Percentiles rank a stretch among this genome's conserved stretches.
Conservation (phyloP, 345 rosid genomes). For the Murraya koenigii region DNA sequence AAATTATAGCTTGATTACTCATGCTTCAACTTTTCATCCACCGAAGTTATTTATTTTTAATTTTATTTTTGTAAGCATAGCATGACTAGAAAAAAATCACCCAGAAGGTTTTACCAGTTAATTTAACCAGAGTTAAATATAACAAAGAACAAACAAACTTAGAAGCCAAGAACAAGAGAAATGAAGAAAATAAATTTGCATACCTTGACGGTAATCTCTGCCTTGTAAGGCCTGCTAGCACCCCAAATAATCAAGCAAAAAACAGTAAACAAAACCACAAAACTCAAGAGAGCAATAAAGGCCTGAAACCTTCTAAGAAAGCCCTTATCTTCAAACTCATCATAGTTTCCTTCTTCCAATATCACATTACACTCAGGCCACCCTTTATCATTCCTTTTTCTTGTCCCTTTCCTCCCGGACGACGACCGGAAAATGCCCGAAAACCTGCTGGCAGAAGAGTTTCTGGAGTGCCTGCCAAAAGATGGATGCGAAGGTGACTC, state of each 20-base stretch:
- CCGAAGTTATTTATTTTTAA: not conserved
- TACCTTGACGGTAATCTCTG: slow-evolving; percentile 66
- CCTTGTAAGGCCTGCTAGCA: slow-evolving; percentile 68
- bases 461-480: slow-evolving; percentile 75
- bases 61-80: too few species aligned
- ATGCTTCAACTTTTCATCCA: not conserved
- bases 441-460: slow-evolving; percentile 79
- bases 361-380: slow-evolving; percentile 78
- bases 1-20: not conserved
- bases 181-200: not conserved
- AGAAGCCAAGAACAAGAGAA: not conserved
- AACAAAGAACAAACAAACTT: not conserved
- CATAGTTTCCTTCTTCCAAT: slow-evolving; percentile 71
- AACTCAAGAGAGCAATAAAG: slow-evolving; percentile 49
- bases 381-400: slow-evolving; percentile 72
- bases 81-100: too few species aligned
- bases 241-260: slow-evolving; percentile 84
- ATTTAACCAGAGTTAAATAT: too few species aligned
- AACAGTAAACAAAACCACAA: slow-evolving; percentile 52
- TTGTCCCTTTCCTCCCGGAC: slow-evolving; percentile 48
- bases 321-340: slow-evolving; percentile 52
- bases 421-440: slow-evolving; percentile 82
- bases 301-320: slow-evolving; percentile 58
- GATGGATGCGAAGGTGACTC: slow-evolving; percentile 87
- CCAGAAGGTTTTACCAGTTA: too few species aligned